phyloP scores from a whole-genome alignment of 768 basidiomycete species.

The Hygrophorus pudorinus region DNA sequence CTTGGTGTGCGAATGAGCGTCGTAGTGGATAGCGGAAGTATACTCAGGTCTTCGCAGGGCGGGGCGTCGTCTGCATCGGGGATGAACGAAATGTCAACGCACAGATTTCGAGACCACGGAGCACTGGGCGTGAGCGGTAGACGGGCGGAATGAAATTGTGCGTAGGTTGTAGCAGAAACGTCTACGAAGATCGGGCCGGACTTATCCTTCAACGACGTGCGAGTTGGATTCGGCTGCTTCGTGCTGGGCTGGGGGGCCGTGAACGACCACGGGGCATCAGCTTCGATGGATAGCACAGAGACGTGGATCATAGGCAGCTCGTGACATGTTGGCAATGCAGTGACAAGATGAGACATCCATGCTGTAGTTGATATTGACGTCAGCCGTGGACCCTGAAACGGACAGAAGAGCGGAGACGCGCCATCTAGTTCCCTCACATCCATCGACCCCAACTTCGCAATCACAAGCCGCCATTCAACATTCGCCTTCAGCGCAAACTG shows the following conservation, averaged over 20 bases:
- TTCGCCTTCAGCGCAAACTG: constrained; percentile 54
- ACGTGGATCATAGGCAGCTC: constrained; percentile 49
- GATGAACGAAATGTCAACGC: constrained; percentile 24
- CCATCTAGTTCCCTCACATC: constrained; percentile 52
- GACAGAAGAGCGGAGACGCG: constrained; percentile 22
- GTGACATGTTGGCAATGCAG: constrained; percentile 24
- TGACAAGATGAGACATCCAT: constrained; percentile 49
- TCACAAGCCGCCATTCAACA: constrained; percentile 73
- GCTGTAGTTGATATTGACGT: constrained; percentile 29
- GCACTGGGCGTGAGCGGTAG: constrained; percentile 29
- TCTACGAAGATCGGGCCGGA: constrained; percentile 30
- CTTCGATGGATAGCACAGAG: constrained; percentile 50
- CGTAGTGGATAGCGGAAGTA: constrained; percentile 49
- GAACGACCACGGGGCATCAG: constrained; percentile 51
- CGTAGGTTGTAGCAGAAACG: constrained; percentile 40
- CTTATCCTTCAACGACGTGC: constrained; percentile 20
- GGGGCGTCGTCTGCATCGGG: constrained; percentile 14
- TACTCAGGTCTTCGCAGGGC: constrained; percentile 19
- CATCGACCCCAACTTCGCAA: constrained; percentile 61
- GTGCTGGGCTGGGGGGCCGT: constrained; percentile 21
- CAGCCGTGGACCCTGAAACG: not conserved
- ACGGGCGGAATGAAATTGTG: constrained; percentile 31
- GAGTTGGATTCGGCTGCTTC: constrained; percentile 11
- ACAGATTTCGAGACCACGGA: constrained; percentile 21
- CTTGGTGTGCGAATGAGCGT: constrained; percentile 48